phyloP scores from a whole-genome alignment of 106 monocot genomes.

The Gastrodia elata region DNA sequence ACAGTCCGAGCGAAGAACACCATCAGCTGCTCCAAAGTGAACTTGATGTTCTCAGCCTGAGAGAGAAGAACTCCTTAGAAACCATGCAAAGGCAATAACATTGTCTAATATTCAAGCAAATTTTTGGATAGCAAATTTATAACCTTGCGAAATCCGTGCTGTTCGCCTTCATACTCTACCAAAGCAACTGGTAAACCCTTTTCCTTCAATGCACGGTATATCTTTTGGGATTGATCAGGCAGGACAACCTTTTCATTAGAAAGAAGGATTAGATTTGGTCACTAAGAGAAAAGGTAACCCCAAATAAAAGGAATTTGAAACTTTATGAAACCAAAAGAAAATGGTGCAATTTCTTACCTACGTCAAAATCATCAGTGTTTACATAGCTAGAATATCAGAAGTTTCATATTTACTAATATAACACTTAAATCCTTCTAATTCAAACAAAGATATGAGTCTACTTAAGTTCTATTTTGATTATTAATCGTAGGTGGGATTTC shows the following conservation, averaged over 20 bases:
- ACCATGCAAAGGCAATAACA: background rate
- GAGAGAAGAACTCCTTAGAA: background rate
- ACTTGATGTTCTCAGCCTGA: constrained; percentile 89
- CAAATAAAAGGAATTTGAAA: background rate
- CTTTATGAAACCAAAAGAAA: too few relatives aligned
- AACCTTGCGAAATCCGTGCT: constrained; percentile 95
- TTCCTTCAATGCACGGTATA: constrained; percentile 63
- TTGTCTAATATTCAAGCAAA: background rate
- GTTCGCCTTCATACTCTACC: constrained; percentile 87
- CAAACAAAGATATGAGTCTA: too few relatives aligned
- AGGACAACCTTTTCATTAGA: constrained; percentile 53
- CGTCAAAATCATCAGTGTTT: too few relatives aligned
- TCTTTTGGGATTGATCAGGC: constrained; percentile 75
- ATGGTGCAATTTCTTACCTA: too few relatives aligned
- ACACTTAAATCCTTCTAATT: too few relatives aligned
- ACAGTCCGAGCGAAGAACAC: constrained; percentile 80
- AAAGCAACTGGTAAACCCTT: constrained; percentile 86
- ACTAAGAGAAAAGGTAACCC: background rate
- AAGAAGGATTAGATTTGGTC: background rate
- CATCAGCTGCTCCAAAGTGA: constrained; percentile 84
- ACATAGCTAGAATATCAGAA: too few relatives aligned
- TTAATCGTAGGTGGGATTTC: too few relatives aligned
- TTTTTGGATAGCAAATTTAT: too few relatives aligned
- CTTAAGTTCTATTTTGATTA: too few relatives aligned
- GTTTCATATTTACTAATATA: too few relatives aligned